A percentile compares a stretch with the other conserved stretches of the same genome.
Conservation (phyloP, 1,284 basidiomycete genomes). For the Taiwanofungus camphoratus region DNA sequence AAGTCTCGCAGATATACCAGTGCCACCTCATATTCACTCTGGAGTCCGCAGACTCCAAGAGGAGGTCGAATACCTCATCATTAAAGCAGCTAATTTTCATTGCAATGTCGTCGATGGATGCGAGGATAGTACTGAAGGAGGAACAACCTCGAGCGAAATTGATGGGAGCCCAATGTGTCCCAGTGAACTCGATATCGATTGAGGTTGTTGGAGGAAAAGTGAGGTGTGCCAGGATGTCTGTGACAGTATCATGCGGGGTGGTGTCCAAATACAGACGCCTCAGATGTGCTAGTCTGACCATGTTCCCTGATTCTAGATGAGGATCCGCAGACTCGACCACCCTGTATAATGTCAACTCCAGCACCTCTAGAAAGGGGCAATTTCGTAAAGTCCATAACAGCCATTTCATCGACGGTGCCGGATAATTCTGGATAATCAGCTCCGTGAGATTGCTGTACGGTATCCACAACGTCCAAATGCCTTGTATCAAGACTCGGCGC, state of each 20-base stretch:
- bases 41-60: background rate
- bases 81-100: background rate
- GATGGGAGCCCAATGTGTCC: background rate
- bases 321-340: background rate
- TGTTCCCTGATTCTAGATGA: background rate
- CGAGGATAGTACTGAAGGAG: constrained; percentile 1
- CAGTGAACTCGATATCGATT: constrained; percentile 2
- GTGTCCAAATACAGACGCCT: background rate
- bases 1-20: constrained; percentile 1
- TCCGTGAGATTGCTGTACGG: background rate
- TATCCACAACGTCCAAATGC: background rate
- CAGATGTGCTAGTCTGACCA: background rate
- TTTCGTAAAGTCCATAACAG: background rate
- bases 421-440: background rate
- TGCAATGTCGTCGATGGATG: background rate
- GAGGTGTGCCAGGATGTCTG: background rate
- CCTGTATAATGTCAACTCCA: background rate
- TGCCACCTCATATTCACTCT: constrained; percentile 5
- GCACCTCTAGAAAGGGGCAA: background rate
- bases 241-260: background rate
- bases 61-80: constrained; percentile 1
- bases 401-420: background rate
- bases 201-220: constrained; percentile 2
- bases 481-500: background rate
- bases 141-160: constrained; percentile 2